These are phyloP conservation scores for Metarhizium rileyi DNA, from an alignment of 2,329 filamentous ascomycete genomes.

Conservation along the genomic window DNA sequence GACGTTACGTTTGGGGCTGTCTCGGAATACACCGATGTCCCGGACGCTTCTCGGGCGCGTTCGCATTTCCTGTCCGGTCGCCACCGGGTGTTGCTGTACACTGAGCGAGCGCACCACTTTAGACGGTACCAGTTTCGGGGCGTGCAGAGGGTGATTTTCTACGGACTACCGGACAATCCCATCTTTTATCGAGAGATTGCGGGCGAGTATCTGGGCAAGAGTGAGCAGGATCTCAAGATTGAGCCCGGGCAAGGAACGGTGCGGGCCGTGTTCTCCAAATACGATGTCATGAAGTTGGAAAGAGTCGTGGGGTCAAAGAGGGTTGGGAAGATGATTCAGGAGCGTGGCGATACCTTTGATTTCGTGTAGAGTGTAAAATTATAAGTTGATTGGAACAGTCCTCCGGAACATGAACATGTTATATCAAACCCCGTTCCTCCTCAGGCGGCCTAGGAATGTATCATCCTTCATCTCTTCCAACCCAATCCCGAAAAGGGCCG, in stretches of 20 bases:
- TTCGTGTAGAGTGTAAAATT: conserved; percentile 53
- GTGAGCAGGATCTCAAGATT: conserved; percentile 43
- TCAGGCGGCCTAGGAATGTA: conserved; percentile 2
- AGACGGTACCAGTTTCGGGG: conserved; percentile 75
- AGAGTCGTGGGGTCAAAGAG: conserved; percentile 74
- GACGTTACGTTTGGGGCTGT: conserved; percentile 60
- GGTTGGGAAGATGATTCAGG: conserved; percentile 72
- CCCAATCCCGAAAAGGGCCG: conserved; percentile 8
- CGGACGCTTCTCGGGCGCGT: conserved; percentile 72
- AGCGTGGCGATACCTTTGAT: conserved; percentile 86
- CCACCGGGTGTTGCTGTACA: conserved; percentile 79
- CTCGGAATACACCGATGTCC: conserved; percentile 74
- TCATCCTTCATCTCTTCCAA: conserved; percentile 6
- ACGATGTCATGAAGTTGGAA: conserved; percentile 83
- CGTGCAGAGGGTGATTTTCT: conserved; percentile 77
- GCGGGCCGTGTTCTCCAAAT: conserved; percentile 68
- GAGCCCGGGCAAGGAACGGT: conserved; percentile 51
- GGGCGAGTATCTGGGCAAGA: conserved; percentile 54
- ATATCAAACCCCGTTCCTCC: background rate
- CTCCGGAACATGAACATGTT: too few species aligned
- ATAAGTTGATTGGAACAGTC: too few species aligned
- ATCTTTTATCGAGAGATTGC: conserved; percentile 70
- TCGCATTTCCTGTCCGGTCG: conserved; percentile 80
- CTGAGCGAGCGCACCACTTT: conserved; percentile 95
- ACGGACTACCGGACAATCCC: conserved; percentile 82